phyloP scores from a whole-genome alignment of 352 stramenopile genomes.

The Hyphochytrium catenoides region DNA sequence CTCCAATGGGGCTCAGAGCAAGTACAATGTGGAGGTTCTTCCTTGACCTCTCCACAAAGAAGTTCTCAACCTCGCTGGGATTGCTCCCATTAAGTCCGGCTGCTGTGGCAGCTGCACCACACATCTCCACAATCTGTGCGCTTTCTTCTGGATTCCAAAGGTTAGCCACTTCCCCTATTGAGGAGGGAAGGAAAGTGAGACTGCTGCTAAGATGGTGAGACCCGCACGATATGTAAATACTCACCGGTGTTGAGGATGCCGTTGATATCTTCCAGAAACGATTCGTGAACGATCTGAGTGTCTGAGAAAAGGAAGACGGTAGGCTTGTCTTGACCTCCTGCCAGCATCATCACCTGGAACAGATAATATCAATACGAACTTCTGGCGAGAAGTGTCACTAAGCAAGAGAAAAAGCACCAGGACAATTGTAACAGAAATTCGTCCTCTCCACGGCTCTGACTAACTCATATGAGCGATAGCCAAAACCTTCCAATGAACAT shows the following conservation, averaged over 20 bases:
- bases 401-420: too few relatives aligned
- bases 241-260: constrained; percentile 67
- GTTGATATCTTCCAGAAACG: constrained; percentile 78
- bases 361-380: too few relatives aligned
- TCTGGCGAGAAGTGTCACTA: too few relatives aligned
- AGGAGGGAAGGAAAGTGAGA: too few relatives aligned
- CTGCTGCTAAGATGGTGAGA: too few relatives aligned
- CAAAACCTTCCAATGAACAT: too few relatives aligned
- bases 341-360: constrained; percentile 44
- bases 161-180: constrained; percentile 77
- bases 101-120: constrained; percentile 28
- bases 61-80: constrained; percentile 52
- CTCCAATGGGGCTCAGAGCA: constrained; percentile 72
- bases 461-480: too few relatives aligned
- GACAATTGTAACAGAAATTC: too few relatives aligned
- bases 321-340: constrained; percentile 42
- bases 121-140: constrained; percentile 41
- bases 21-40: constrained; percentile 83
- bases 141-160: constrained; percentile 70
- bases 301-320: constrained; percentile 80
- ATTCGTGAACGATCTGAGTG: constrained; percentile 76
- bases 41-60: constrained; percentile 64
- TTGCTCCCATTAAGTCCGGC: constrained; percentile 40
- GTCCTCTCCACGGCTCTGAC: too few relatives aligned
- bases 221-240: too few relatives aligned